phyloP scores from a whole-genome alignment of 257 asterid species.

The Solanum medicagineum region DNA sequence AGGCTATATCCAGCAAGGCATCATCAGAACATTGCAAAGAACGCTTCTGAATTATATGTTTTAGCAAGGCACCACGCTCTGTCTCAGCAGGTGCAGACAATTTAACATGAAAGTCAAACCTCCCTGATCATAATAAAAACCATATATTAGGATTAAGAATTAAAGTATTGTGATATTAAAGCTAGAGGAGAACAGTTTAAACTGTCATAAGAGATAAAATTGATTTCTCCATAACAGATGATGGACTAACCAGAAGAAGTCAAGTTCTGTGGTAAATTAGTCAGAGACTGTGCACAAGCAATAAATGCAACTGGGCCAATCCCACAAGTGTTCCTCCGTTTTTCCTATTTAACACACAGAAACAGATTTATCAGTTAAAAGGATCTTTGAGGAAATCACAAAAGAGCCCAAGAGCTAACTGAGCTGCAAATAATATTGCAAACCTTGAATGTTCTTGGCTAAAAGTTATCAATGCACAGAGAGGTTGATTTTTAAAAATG shows the following conservation, averaged over 20 bases:
- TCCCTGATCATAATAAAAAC: constrained; percentile 39
- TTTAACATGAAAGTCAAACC: constrained; percentile 87
- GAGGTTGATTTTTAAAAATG: neutral
- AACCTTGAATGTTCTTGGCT: neutral
- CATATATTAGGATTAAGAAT: neutral
- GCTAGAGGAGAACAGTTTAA: neutral
- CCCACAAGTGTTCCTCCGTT: constrained; percentile 51
- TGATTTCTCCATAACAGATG: neutral
- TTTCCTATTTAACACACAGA: constrained; percentile 31
- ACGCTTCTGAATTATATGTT: constrained; percentile 72
- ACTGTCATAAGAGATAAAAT: neutral
- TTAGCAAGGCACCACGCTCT: constrained; percentile 74
- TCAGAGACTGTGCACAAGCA: constrained; percentile 73
- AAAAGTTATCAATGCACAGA: neutral
- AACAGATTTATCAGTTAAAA: neutral
- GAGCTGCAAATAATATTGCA: neutral
- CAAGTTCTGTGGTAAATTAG: constrained; percentile 75
- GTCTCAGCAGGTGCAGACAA: constrained; percentile 86
- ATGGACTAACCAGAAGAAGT: constrained; percentile 67
- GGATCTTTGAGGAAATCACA: neutral
- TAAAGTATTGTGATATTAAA: neutral
- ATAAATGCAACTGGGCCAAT: constrained; percentile 80
- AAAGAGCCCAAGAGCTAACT: neutral
- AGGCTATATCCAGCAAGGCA: constrained; percentile 54
- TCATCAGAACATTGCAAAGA: constrained; percentile 74